Evolutionary conservation across 192 early-diverging fungal genomes (phyloP).

Genomic region (Coemansia sp.): DNA sequence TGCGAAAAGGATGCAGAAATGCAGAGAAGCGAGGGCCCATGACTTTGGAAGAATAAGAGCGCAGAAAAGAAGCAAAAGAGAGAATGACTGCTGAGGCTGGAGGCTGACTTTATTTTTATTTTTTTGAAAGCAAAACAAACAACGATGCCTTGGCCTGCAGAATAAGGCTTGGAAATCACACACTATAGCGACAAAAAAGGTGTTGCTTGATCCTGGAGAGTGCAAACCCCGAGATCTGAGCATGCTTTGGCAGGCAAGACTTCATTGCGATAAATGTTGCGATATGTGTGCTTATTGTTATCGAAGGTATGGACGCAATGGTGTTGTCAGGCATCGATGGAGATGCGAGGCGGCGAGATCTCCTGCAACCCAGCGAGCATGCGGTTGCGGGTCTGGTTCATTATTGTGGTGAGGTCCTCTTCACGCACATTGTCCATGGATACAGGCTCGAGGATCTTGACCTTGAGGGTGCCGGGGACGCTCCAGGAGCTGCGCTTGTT

Average conservation of each 20-base stretch:
- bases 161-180: too few species aligned
- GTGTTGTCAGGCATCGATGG: not conserved
- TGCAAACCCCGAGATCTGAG: too few species aligned
- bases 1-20: not conserved
- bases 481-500: slow-evolving; percentile 41
- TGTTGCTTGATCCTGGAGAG: too few species aligned
- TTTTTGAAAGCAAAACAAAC: not conserved
- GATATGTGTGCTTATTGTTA: too few species aligned
- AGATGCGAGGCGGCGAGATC: slow-evolving; percentile 41
- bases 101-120: not conserved
- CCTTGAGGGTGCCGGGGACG: slow-evolving; percentile 38
- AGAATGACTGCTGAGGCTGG: not conserved
- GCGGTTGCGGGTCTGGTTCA: slow-evolving; percentile 45
- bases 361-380: slow-evolving; percentile 45
- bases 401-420: slow-evolving; percentile 46
- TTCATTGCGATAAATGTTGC: too few species aligned
- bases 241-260: too few species aligned
- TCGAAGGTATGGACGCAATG: too few species aligned
- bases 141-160: not conserved
- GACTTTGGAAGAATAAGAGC: not conserved
- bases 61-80: not conserved
- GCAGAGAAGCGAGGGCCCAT: not conserved
- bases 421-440: slow-evolving; percentile 38
- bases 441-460: slow-evolving; percentile 51
- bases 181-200: too few species aligned